Evolutionary conservation across 1,284 basidiomycete genomes (phyloP), one percentile per base, ranked within the genome.

Genomic region (Leucoagaricus sp.): DNA sequence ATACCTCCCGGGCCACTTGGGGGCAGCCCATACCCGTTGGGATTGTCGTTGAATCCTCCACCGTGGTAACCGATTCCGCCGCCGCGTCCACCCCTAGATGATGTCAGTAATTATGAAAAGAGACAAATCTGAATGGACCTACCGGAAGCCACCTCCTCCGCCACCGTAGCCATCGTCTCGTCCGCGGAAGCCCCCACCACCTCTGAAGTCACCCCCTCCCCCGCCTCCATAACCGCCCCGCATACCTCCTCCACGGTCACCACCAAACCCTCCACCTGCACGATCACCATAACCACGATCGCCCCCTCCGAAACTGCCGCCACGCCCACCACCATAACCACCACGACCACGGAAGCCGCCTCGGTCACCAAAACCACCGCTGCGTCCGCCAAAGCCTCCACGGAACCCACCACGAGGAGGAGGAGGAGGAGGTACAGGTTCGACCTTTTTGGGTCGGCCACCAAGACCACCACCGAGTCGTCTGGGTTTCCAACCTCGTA

Each of bases 401-500:
- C 61, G 60, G 33, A 62, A 60, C 10, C 65, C 62, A 28, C 67
- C 63, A 49, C 71, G 61, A 25, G 64, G 56, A 6, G 72, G 64
- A 46, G 72, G 64, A 46, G 77, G 62, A 31, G 66, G 58, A 6
- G 65, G 57, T 29, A 64, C 62, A 7, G 83, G 75, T 58, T 86
- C 86, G 6, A 86, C 83, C 3, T 91, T 90, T 72, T 97, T 97
- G n/a, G 93, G 91, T 52, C 92, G 82, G 12, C 96, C 97, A 19
- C 97, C 97, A 23, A 99, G 81, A 0, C 97, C 97, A 15, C 96
- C 97, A 23, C 96, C 97, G 0, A 99, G 78, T 56, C 95, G 86
- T 58, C 92, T 89, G 4, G 97, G 97, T 69, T 98, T 98, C 97
- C 97, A 99, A 6, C 95, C 97, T 61, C 96, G 89, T 26, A 99